Evolutionary conservation across 352 stramenopile species (phyloP).

Genomic region (Pythium scleroteichum): DNA sequence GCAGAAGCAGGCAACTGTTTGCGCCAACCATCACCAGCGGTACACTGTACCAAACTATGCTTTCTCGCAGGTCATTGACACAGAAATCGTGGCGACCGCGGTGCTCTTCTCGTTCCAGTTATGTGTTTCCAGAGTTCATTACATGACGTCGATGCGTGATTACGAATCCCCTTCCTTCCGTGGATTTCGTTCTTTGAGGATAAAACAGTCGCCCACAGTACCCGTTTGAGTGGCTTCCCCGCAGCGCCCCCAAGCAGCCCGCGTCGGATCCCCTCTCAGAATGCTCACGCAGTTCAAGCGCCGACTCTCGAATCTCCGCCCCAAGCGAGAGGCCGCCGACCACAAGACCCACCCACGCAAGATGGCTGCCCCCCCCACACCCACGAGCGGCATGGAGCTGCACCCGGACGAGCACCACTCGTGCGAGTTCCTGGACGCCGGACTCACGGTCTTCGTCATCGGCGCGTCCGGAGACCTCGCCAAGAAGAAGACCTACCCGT

Average conservation of each 20-base stretch:
- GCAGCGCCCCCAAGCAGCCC: constrained; percentile 15
- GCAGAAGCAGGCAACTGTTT: constrained; percentile 2
- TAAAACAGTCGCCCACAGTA: constrained; percentile 12
- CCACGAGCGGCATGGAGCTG: constrained; percentile 24
- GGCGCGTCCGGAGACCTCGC: constrained; percentile 87
- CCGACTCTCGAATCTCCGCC: constrained; percentile 24
- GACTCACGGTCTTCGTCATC: constrained; percentile 85
- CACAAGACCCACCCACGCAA: constrained; percentile 8
- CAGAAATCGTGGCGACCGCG: no score
- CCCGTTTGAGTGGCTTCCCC: not conserved
- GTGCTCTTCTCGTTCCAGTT: not conserved
- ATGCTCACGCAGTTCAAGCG: constrained; percentile 23
- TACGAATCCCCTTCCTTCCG: constrained; percentile 4
- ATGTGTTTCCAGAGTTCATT: constrained; percentile 11
- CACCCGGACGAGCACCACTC: constrained; percentile 52
- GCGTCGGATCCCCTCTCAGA: constrained; percentile 11
- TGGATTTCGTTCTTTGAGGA: not conserved
- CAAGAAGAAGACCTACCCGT: constrained; percentile 93
- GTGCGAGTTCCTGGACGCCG: constrained; percentile 69
- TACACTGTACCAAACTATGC: constrained; percentile 9
- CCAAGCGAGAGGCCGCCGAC: constrained; percentile 12
- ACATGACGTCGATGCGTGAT: constrained; percentile 20
- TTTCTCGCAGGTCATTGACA: constrained; percentile 1
- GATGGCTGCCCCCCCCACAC: constrained; percentile 11
- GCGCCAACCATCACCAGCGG: constrained; percentile 5